A percentile compares a stretch with the other conserved stretches of the same genome.
phyloP scores from a whole-genome alignment of 129 eudicot species.

The Ambrosia artemisiifolia region DNA sequence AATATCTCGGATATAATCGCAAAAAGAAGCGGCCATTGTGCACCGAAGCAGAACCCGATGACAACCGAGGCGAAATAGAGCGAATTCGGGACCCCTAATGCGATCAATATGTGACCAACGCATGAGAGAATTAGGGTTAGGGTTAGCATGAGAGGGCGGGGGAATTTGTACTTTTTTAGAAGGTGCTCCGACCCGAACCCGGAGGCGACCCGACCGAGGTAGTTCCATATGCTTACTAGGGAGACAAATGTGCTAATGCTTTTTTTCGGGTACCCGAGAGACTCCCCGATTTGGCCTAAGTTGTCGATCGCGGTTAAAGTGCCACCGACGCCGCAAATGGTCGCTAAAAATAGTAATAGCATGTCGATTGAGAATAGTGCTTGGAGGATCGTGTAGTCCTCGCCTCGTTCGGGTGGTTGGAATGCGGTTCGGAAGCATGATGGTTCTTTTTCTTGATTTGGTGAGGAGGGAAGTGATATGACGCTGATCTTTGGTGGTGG shows the following conservation, averaged over 20 bases:
- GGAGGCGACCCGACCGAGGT: slow-evolving; percentile 68
- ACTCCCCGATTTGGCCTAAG: slow-evolving; percentile 69
- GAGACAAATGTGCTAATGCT: slow-evolving; percentile 78
- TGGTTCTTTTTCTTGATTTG: slow-evolving; percentile 22
- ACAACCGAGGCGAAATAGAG: slow-evolving; percentile 74
- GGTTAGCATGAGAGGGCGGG: slow-evolving; percentile 73
- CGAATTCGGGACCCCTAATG: slow-evolving; percentile 59
- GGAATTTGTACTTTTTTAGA: slow-evolving; percentile 59
- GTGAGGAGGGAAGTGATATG: slow-evolving; percentile 9
- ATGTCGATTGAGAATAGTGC: slow-evolving; percentile 84
- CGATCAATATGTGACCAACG: slow-evolving; percentile 71
- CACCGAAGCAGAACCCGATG: slow-evolving; percentile 88
- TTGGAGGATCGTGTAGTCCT: slow-evolving; percentile 84
- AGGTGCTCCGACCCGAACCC: slow-evolving; percentile 67
- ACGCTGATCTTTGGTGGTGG: not conserved
- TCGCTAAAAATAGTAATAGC: slow-evolving; percentile 56
- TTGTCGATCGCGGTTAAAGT: slow-evolving; percentile 83
- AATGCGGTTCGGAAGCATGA: slow-evolving; percentile 58
- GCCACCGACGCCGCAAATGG: slow-evolving; percentile 79
- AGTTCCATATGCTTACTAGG: slow-evolving; percentile 88
- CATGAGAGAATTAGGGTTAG: slow-evolving; percentile 55
- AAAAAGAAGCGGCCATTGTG: slow-evolving; percentile 94
- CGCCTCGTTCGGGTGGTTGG: slow-evolving; percentile 71
- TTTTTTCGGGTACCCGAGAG: slow-evolving; percentile 49
- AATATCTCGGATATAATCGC: slow-evolving; percentile 85